phyloP scores from a whole-genome alignment of 1,284 basidiomycete species.

The Nidula niveotomentosa region DNA sequence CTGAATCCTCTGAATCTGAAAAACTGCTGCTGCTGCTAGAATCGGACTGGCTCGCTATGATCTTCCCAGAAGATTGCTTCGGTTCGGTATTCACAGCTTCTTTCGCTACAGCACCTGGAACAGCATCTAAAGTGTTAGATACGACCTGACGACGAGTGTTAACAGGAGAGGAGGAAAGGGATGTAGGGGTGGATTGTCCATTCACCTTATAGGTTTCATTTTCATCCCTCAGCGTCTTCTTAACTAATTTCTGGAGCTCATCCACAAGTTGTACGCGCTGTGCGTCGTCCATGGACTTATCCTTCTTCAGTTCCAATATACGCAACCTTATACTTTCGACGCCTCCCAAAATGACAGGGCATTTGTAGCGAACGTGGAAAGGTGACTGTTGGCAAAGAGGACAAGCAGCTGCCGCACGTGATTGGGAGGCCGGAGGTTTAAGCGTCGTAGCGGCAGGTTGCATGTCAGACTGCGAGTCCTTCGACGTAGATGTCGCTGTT shows the following conservation, averaged over 20 bases:
- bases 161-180: background rate
- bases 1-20: background rate
- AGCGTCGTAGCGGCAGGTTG: background rate
- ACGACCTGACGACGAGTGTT: background rate
- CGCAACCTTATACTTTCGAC: conserved; percentile 35
- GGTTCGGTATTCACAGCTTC: background rate
- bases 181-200: background rate
- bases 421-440: background rate
- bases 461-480: too few species aligned
- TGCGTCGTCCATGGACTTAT: conserved; percentile 11
- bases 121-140: background rate
- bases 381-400: conserved; percentile 37
- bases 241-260: conserved; percentile 30
- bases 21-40: background rate
- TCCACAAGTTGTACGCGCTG: conserved; percentile 27
- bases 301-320: conserved; percentile 31
- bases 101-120: background rate
- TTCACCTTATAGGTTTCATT: background rate
- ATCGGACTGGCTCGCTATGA: background rate
- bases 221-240: conserved; percentile 13
- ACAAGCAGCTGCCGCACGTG: conserved; percentile 19
- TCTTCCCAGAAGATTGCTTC: background rate
- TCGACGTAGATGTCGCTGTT: too few species aligned
- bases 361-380: conserved; percentile 36
- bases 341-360: conserved; percentile 39